Evolutionary conservation across 345 rosid genomes (phyloP).

Genomic region (Cardiospermum halicacabum): DNA sequence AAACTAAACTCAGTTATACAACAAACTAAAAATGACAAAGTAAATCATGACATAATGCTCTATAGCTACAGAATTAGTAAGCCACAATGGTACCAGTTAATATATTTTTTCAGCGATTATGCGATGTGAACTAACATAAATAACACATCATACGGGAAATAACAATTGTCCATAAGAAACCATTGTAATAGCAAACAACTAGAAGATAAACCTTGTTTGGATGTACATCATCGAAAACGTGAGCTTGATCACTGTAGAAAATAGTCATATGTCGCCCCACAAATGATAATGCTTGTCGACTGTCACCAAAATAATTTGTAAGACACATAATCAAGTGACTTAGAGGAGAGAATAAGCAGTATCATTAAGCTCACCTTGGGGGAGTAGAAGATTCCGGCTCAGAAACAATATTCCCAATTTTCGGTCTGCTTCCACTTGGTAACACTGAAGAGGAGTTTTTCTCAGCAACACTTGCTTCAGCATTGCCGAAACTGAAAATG

Average conservation of each 20-base stretch:
- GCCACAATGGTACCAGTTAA: not conserved
- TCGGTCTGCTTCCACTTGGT: slow-evolving; percentile 45
- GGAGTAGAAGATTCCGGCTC: slow-evolving; percentile 57
- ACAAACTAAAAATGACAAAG: not conserved
- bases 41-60: not conserved
- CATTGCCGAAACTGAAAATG: slow-evolving; percentile 46
- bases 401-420: slow-evolving; percentile 28
- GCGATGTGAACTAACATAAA: slow-evolving; percentile 2
- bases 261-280: slow-evolving; percentile 84
- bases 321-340: slow-evolving; percentile 1
- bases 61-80: not conserved
- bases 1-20: not conserved
- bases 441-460: slow-evolving; percentile 31
- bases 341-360: not conserved
- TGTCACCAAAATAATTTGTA: slow-evolving; percentile 25
- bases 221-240: slow-evolving; percentile 96
- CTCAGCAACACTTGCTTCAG: slow-evolving; percentile 30
- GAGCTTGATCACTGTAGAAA: slow-evolving; percentile 97
- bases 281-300: slow-evolving; percentile 50
- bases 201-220: slow-evolving; percentile 70
- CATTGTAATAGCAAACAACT: not conserved
- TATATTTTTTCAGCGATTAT: not conserved
- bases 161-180: slow-evolving; percentile 4
- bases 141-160: not conserved
- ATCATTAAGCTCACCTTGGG: slow-evolving; percentile 44